Base-by-base conservation (phyloP, 1,284 basidiomycete species). In the Leucoagaricus sp. region DNA sequence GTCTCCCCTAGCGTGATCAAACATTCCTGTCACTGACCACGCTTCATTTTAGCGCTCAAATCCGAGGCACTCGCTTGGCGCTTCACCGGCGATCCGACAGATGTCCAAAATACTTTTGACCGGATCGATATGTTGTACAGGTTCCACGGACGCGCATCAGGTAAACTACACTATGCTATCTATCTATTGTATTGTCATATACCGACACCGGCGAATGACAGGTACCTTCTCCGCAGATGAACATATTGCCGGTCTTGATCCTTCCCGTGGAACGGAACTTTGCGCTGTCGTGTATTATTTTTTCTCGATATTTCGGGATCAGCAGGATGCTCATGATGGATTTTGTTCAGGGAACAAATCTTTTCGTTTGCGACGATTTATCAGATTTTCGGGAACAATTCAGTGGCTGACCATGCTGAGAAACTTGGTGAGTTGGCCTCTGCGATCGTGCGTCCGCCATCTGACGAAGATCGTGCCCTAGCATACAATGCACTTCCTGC, bases 401-500 rank as follows among this genome's bases (percentile, higher is more conserved):
- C 71, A 17, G 61, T 75, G 10, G 74, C 73, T 28, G 74, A 76
- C 47, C 63, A 71, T 50, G 69, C 62, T 5, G 74, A 75, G 63
- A 75, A 70, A 54, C 63, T 75, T 44, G 73, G 73, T 74, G 28
- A 0, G 60, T 48, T 6, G 26, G 19, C n/a, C 29, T 26, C 23
- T 15, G 10, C 3, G 26, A 5, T 10, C 26, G 6, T 5, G 3
- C 19, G 4, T 3, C 2, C n/a, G 15, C 8, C 2, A 40, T 40
- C n/a, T 40, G n/a, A 40, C 21, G 15, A 17, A 17, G 8, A 13
- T 19, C n/a, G n/a, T n/a, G n/a, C 29, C 4, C 40, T 49, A 75
- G 74, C 74, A 19, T 75, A 75, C 52, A 75, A 75, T 53, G 73
- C 75, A 1, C 61, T 76, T 5, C 72, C 74, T 44, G 71, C 71